Evolutionary conservation across 192 early-diverging fungal genomes (phyloP).

Genomic region (Chytriomyces sp.): DNA sequence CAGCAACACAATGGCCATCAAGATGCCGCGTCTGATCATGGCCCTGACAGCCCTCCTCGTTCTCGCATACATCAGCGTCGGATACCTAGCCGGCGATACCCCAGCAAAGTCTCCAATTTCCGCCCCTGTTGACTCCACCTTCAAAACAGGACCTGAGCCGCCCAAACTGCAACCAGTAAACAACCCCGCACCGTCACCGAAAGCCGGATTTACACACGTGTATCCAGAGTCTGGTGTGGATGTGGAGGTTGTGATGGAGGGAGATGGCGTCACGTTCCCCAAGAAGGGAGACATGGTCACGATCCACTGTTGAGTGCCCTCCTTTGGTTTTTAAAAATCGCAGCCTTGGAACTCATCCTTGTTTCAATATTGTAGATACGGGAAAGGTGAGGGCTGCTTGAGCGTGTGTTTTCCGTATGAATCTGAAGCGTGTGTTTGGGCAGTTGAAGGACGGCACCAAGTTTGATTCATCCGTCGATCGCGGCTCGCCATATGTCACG

Average conservation of each 20-base stretch:
- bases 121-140: background rate
- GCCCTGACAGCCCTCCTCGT: too few relatives aligned
- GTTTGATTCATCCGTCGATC: constrained; percentile 90
- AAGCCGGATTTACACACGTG: background rate
- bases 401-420: too few relatives aligned
- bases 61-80: too few relatives aligned
- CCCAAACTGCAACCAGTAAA: background rate
- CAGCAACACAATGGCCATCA: too few relatives aligned
- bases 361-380: constrained; percentile 31
- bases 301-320: constrained; percentile 52
- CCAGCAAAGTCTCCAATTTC: background rate
- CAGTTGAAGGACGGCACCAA: constrained; percentile 65
- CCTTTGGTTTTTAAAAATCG: too few relatives aligned
- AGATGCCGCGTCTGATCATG: too few relatives aligned
- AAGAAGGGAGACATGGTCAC: constrained; percentile 58
- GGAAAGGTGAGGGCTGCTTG: constrained; percentile 37
- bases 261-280: constrained; percentile 55
- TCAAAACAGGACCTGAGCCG: background rate
- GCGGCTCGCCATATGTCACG: constrained; percentile 82
- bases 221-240: background rate
- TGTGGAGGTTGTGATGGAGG: background rate
- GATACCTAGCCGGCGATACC: too few relatives aligned
- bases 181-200: background rate
- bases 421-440: background rate
- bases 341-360: background rate